Evolutionary conservation across 2,329 filamentous ascomycete genomes (phyloP), one percentile per base, ranked within the genome.

Genomic region (Allantophomopsis lycopodina): DNA sequence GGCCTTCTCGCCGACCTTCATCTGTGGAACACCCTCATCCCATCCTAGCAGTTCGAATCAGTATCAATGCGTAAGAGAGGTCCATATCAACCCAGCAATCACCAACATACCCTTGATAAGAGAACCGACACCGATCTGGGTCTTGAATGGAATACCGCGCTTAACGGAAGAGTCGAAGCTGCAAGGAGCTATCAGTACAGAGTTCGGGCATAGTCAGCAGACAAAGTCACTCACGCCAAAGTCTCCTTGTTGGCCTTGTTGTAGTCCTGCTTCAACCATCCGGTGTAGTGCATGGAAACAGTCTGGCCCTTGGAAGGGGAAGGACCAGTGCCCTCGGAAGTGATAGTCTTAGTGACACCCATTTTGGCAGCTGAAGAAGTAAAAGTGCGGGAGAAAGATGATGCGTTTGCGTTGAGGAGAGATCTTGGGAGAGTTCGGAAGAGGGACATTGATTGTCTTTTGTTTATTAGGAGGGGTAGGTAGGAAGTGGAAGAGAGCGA

Each of bases 1-100:
- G 40, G 86, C 79, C 68, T 84, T 89, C 73, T 96, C 89, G 58
- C 89, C 88, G 43, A 94, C 68, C 57, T 80, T 79, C 89, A 98
- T 95, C 56, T 76, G 68, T 37, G 68, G 64, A 39, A 96, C 87
- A 49, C 82, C 88, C 63, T 94, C 79, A 55, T 86, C 87, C 86
- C 76, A 93, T 50, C 76, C 83, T 87, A 48, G 45, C 47, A 40
- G 32, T 6, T 41, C 13, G n/a, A 36, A 28, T 32, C 33, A 36
- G 49, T 43, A 52, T 44, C 23, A 35, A 30, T 32, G 17, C 7
- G 46, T 39, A 40, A 13, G 36, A 33, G 18, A 21, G 12, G 36
- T n/a, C n/a, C n/a, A n/a, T n/a, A n/a, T n/a, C n/a, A n/a, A n/a
- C n/a, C n/a, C 37, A 17, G 17, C 35, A 36, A 16, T 6, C 7